A percentile compares a stretch with the other conserved stretches of the same genome.
Evolutionary conservation across 106 monocot species (phyloP).

Genomic region (Allium fistulosum): DNA sequence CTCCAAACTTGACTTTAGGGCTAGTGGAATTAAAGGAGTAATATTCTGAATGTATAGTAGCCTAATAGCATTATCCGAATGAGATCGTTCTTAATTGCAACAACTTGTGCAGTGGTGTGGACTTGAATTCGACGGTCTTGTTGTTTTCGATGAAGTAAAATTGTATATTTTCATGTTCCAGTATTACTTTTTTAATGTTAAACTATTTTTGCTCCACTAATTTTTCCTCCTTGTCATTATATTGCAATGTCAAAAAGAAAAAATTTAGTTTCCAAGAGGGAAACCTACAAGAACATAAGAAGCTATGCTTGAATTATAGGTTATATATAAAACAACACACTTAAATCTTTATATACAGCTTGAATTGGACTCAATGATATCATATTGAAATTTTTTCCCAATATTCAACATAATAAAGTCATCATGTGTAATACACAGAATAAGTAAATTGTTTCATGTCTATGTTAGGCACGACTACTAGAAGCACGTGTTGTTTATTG

Average conservation of each 20-base stretch:
- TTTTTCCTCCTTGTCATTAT: not conserved
- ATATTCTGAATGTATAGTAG: conserved; percentile 89
- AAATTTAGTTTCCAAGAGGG: conserved; percentile 91
- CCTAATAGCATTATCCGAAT: conserved; percentile 96
- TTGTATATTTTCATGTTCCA: not conserved
- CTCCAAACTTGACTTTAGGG: conserved; percentile 95
- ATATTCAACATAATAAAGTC: not conserved
- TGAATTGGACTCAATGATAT: not conserved
- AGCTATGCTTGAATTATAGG: conserved; percentile 96
- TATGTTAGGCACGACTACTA: conserved; percentile 54
- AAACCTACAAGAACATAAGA: conserved; percentile 93
- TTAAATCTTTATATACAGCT: conserved; percentile 1
- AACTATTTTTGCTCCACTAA: not conserved
- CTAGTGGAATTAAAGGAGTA: conserved; percentile 91
- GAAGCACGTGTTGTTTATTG: conserved; percentile 94
- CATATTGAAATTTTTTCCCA: not conserved
- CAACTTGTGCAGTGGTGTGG: conserved; percentile 97
- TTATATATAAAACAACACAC: conserved; percentile 4
- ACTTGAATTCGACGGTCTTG: conserved; percentile 80
- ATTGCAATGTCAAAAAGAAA: conserved; percentile 95
- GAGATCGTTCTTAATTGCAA: conserved; percentile 87
- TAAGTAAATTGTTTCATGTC: not conserved
- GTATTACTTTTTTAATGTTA: not conserved
- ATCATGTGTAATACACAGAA: not conserved
- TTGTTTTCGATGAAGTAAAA: conserved; percentile 96